A percentile compares a stretch with the other conserved stretches of the same genome.
Conservation (phyloP, 2,329 filamentous ascomycete genomes). For the Arthrocladium fulminans region DNA sequence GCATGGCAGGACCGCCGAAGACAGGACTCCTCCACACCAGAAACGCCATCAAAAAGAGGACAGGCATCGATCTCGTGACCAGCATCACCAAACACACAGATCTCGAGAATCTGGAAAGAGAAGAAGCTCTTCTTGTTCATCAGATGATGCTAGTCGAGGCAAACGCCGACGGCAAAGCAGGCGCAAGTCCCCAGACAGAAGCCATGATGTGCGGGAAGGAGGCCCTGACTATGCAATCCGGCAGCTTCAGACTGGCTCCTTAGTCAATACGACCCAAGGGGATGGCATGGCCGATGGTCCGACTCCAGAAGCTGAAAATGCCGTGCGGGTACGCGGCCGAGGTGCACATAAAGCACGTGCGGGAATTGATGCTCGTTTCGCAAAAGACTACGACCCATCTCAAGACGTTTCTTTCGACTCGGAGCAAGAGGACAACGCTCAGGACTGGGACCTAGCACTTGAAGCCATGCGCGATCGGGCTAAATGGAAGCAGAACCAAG, state of each 20-base stretch:
- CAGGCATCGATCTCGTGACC: neutral
- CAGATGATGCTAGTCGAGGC: neutral
- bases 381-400: constrained; percentile 52
- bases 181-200: too few relatives aligned
- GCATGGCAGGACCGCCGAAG: constrained; percentile 14
- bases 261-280: neutral
- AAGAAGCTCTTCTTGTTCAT: neutral
- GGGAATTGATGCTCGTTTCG: constrained; percentile 70
- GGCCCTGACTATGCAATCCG: too few relatives aligned
- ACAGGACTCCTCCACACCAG: neutral
- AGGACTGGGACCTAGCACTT: constrained; percentile 69
- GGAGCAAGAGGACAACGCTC: constrained; percentile 44
- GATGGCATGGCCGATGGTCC: constrained; percentile 37
- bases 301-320: constrained; percentile 65
- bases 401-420: constrained; percentile 32
- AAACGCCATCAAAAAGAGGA: neutral
- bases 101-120: neutral
- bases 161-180: neutral
- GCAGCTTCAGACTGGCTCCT: too few relatives aligned
- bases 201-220: too few relatives aligned
- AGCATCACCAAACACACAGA: neutral
- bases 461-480: constrained; percentile 73
- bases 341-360: constrained; percentile 48
- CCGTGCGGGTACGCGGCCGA: constrained; percentile 55
- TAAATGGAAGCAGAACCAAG: constrained; percentile 65